Evolutionary conservation across 1,139 yeast species (phyloP).

Genomic region (Hansenula sp.): DNA sequence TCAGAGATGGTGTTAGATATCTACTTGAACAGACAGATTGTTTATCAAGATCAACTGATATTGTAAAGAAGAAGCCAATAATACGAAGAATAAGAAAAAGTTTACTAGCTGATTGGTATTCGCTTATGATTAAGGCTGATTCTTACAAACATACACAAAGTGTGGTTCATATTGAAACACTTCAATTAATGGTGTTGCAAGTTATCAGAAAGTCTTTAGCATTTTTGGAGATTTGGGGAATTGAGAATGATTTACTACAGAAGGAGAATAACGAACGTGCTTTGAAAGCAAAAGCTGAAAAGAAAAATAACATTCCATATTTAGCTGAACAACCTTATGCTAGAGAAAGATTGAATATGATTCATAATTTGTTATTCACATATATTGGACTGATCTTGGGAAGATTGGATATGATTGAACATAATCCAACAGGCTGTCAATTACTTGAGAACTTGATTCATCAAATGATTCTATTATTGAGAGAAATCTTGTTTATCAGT

Average conservation of each 20-base stretch:
- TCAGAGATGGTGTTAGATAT: constrained; percentile 81
- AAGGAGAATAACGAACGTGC: constrained; percentile 26
- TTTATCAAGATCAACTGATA: constrained; percentile 75
- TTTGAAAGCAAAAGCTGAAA: constrained; percentile 2
- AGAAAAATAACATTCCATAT: constrained; percentile 18
- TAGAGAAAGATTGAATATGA: constrained; percentile 65
- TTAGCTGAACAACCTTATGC: constrained; percentile 63
- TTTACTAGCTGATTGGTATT: constrained; percentile 87
- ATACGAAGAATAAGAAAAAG: constrained; percentile 75
- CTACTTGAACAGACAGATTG: constrained; percentile 77
- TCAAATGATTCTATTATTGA: constrained; percentile 57
- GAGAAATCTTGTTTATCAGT: constrained; percentile 62
- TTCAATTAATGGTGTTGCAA: constrained; percentile 70
- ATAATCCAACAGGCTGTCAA: constrained; percentile 66
- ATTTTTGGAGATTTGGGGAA: constrained; percentile 73
- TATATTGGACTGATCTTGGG: constrained; percentile 73
- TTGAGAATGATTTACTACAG: constrained; percentile 39
- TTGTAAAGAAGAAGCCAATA: constrained; percentile 65
- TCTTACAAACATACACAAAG: constrained; percentile 73
- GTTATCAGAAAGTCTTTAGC: constrained; percentile 68
- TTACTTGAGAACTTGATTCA: constrained; percentile 61
- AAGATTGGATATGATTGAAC: constrained; percentile 69
- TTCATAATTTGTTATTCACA: constrained; percentile 61
- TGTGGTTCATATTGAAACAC: constrained; percentile 59
- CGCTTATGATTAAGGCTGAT: constrained; percentile 80